Percentiles rank a stretch among this genome's conserved stretches.
phyloP scores from a whole-genome alignment of 2,329 filamentous ascomycete genomes.

The Rutstroemia sp. region DNA sequence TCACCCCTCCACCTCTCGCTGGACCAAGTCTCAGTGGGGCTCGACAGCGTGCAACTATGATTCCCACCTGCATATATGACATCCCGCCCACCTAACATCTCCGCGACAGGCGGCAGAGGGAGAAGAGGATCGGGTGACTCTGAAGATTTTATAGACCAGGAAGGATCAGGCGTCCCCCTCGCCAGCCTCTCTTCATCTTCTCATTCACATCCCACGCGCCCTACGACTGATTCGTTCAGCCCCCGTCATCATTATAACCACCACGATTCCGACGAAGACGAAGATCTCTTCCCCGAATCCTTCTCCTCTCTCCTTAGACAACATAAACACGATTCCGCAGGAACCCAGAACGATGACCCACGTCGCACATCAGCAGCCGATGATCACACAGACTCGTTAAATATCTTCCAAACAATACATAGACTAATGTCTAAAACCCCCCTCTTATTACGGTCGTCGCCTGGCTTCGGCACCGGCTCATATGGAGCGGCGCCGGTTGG shows the following conservation, averaged over 20 bases:
- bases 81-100: background rate
- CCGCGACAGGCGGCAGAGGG: slow-evolving; percentile 8
- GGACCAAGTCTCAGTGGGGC: slow-evolving; percentile 1
- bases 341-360: slow-evolving; percentile 14
- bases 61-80: slow-evolving; percentile 9
- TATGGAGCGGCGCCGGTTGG: slow-evolving; percentile 50
- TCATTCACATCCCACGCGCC: background rate
- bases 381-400: slow-evolving; percentile 10
- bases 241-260: background rate
- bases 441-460: slow-evolving; percentile 51
- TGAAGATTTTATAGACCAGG: slow-evolving; percentile 3
- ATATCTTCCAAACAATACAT: slow-evolving; percentile 16
- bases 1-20: background rate
- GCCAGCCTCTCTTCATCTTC: background rate
- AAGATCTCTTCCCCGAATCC: slow-evolving; percentile 25
- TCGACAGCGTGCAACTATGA: slow-evolving; percentile 6
- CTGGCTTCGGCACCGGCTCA: slow-evolving; percentile 51
- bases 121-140: slow-evolving; percentile 4
- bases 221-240: background rate
- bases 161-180: slow-evolving; percentile 3
- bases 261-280: slow-evolving; percentile 6
- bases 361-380: slow-evolving; percentile 6
- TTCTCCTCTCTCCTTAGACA: slow-evolving; percentile 21
- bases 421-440: slow-evolving; percentile 40
- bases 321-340: slow-evolving; percentile 14